A percentile compares a stretch with the other conserved stretches of the same genome.
phyloP scores from a whole-genome alignment of 345 rosid species.

The Sisymbrium irio region DNA sequence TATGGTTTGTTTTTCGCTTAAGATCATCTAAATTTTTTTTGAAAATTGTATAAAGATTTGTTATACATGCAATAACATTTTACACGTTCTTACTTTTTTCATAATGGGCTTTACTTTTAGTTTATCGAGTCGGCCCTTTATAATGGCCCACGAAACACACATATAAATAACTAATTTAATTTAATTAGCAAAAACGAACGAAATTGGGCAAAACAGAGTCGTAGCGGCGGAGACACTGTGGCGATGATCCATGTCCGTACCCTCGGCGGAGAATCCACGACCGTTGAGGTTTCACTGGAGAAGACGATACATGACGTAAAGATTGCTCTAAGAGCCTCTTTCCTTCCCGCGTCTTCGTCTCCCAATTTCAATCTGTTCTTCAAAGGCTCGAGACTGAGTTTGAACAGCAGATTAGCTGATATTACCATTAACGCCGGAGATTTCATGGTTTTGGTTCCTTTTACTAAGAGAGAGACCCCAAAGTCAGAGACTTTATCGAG shows the following conservation, averaged over 20 bases:
- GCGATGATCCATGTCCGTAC: constrained; percentile 52
- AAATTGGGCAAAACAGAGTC: too few relatives aligned
- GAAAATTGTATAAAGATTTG: too few relatives aligned
- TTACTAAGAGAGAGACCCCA: constrained; percentile 48
- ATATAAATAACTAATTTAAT: too few relatives aligned
- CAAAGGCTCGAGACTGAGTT: constrained; percentile 67
- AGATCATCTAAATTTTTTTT: too few relatives aligned
- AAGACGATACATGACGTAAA: constrained; percentile 53
- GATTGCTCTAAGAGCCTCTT: constrained; percentile 47
- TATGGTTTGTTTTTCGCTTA: too few relatives aligned
- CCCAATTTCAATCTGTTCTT: constrained; percentile 71
- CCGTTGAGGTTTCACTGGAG: constrained; percentile 32
- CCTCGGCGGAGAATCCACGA: constrained; percentile 54
- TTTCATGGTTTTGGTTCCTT: constrained; percentile 63
- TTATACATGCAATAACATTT: too few relatives aligned
- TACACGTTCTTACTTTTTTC: too few relatives aligned
- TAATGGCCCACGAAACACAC: too few relatives aligned
- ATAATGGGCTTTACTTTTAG: too few relatives aligned
- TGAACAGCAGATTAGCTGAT: constrained; percentile 38
- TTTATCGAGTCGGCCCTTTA: too few relatives aligned
- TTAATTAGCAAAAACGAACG: too few relatives aligned
- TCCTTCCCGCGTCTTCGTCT: constrained; percentile 62
- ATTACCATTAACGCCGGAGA: constrained; percentile 45
- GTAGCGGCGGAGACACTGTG: constrained; percentile 37
- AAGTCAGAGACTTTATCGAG: constrained; percentile 29